Evolutionary conservation across 768 basidiomycete genomes (phyloP).

Genomic region (Boletus eberwhitei): DNA sequence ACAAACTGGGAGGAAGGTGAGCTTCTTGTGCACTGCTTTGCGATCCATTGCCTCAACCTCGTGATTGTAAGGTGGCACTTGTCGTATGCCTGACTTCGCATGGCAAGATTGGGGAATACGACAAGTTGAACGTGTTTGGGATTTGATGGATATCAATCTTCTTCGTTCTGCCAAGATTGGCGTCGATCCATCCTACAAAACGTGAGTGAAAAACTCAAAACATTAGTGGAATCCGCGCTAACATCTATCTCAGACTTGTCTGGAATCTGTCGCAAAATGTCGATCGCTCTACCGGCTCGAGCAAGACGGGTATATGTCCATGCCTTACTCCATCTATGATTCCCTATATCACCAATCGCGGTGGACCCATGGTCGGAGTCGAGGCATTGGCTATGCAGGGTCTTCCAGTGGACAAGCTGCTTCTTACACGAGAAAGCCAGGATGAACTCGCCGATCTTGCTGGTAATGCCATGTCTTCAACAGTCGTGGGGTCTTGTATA

Average conservation of each 20-base stretch:
- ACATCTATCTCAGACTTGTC: conserved; percentile 53
- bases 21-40: conserved; percentile 12
- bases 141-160: conserved; percentile 88
- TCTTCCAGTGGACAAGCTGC: conserved; percentile 85
- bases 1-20: conserved; percentile 92
- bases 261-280: conserved; percentile 99
- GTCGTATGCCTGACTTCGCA: conserved; percentile 82
- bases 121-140: conserved; percentile 94
- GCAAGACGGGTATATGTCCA: conserved; percentile 79
- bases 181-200: conserved; percentile 85
- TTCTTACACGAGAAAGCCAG: conserved; percentile 89
- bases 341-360: conserved; percentile 92
- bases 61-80: conserved; percentile 59
- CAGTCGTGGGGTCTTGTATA: conserved; percentile 90
- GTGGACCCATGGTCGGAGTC: conserved; percentile 91
- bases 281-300: conserved; percentile 82
- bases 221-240: neutral
- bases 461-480: conserved; percentile 97
- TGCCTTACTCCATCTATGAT: conserved; percentile 97
- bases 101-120: conserved; percentile 94
- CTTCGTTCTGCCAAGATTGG: conserved; percentile 78
- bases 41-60: neutral
- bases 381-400: conserved; percentile 95
- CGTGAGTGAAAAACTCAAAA: conserved; percentile 47
- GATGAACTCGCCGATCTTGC: conserved; percentile 93